phyloP scores from a whole-genome alignment of 2,329 filamentous ascomycete genomes.

The Fusarium transvaalense region DNA sequence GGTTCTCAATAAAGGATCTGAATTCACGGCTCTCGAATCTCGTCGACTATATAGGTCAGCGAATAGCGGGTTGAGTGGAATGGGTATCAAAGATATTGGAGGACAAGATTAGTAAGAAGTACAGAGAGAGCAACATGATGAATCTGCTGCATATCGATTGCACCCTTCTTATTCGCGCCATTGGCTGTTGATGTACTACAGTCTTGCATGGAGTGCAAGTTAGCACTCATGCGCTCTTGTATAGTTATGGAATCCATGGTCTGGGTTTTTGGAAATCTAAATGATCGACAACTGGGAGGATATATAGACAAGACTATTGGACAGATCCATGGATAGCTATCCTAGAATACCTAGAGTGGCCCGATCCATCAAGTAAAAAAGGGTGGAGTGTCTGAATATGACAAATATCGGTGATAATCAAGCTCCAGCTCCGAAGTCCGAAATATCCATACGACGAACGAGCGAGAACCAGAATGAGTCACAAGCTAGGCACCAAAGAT shows the following conservation, averaged over 20 bases:
- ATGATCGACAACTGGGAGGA: neutral
- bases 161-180: neutral
- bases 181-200: neutral
- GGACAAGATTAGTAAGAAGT: conserved; percentile 7
- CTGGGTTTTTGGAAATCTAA: neutral
- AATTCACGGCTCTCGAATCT: neutral
- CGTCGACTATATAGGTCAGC: neutral
- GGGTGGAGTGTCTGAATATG: conserved; percentile 40
- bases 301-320: neutral
- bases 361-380: neutral
- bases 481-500: conserved; percentile 19
- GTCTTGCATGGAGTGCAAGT: neutral
- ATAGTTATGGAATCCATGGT: neutral
- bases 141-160: neutral
- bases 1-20: neutral
- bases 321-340: neutral
- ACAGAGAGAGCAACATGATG: conserved; percentile 13
- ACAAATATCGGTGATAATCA: conserved; percentile 45
- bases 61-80: neutral
- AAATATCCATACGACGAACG: conserved; percentile 14
- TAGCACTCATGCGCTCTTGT: neutral
- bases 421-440: conserved; percentile 42
- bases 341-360: neutral
- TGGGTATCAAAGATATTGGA: neutral
- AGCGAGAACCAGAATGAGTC: conserved; percentile 35